Conservation (phyloP, 495 filamentous ascomycete genomes). For the Daldinia grandis region DNA sequence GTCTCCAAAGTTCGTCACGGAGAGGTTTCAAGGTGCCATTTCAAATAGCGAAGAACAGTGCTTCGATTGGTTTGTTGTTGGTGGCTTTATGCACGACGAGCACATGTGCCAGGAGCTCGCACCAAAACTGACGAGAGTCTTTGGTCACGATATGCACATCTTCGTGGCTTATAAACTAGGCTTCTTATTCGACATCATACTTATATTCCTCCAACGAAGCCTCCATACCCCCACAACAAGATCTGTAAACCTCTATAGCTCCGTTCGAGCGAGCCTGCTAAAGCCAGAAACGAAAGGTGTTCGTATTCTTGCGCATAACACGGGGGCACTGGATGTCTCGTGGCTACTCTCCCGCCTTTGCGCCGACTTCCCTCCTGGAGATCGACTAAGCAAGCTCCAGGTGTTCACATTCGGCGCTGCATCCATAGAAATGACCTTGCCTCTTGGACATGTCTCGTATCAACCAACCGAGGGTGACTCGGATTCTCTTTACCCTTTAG, state of each 20-base stretch:
- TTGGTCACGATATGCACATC: conserved; percentile 49
- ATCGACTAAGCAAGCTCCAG: conserved; percentile 49
- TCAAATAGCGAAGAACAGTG: conserved; percentile 39
- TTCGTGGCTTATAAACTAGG: conserved; percentile 46
- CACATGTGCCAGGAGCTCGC: conserved; percentile 38
- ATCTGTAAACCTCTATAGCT: conserved; percentile 44
- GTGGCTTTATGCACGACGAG: conserved; percentile 37
- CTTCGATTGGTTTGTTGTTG: conserved; percentile 51
- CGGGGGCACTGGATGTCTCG: conserved; percentile 46
- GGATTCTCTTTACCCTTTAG: conserved; percentile 19
- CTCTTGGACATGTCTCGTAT: conserved; percentile 37
- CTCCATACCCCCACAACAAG: conserved; percentile 37
- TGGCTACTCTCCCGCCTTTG: conserved; percentile 50
- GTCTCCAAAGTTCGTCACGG: conserved; percentile 17
- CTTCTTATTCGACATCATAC: conserved; percentile 44
- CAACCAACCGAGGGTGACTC: conserved; percentile 10
- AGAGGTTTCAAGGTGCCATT: conserved; percentile 39
- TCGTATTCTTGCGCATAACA: conserved; percentile 50
- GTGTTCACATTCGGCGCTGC: conserved; percentile 56
- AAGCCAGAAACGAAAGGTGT: conserved; percentile 48
- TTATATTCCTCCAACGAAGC: conserved; percentile 46
- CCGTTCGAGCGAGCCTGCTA: conserved; percentile 47
- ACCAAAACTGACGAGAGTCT: conserved; percentile 44
- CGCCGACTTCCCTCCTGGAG: conserved; percentile 48
- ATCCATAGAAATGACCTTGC: conserved; percentile 50